Evolutionary conservation across 75 land plant species (phyloP).

Genomic region (Cunninghamia lanceolata): DNA sequence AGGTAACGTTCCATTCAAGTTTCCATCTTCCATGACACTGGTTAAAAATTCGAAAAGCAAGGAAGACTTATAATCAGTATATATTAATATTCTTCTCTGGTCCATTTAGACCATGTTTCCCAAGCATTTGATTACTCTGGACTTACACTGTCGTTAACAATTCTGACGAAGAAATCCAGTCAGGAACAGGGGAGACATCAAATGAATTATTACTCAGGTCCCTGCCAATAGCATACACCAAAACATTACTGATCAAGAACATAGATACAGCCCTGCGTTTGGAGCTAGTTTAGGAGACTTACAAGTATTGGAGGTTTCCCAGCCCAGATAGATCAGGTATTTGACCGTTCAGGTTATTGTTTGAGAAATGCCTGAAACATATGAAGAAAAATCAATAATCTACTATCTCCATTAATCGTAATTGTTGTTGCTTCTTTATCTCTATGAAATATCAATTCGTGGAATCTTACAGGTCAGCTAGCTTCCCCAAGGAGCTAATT

Average conservation of each 20-base stretch:
- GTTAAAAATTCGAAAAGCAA: background rate
- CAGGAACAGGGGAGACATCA: conserved; percentile 21
- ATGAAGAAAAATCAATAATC: too few relatives aligned
- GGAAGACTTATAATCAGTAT: background rate
- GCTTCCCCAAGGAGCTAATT: conserved; percentile 37
- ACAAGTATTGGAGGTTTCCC: conserved; percentile 35
- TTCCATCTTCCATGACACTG: conserved; percentile 35
- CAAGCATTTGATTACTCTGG: too few relatives aligned
- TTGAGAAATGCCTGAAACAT: too few relatives aligned
- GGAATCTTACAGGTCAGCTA: conserved; percentile 46
- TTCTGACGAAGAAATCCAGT: too few relatives aligned
- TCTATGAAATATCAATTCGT: too few relatives aligned
- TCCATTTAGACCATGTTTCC: background rate
- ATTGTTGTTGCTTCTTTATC: too few relatives aligned
- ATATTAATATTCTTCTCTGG: background rate
- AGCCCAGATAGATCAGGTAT: conserved; percentile 42
- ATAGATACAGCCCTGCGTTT: too few relatives aligned
- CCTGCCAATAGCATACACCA: conserved; percentile 6
- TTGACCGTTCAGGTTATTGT: too few relatives aligned
- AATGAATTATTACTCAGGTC: conserved; percentile 40
- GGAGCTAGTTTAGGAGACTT: too few relatives aligned
- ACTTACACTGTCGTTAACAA: too few relatives aligned
- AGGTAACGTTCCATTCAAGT: conserved; percentile 30
- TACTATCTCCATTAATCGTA: too few relatives aligned
- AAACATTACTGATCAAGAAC: too few relatives aligned